Conservation (phyloP, 1,284 basidiomycete species). For the Melampsora larici-populina region DNA sequence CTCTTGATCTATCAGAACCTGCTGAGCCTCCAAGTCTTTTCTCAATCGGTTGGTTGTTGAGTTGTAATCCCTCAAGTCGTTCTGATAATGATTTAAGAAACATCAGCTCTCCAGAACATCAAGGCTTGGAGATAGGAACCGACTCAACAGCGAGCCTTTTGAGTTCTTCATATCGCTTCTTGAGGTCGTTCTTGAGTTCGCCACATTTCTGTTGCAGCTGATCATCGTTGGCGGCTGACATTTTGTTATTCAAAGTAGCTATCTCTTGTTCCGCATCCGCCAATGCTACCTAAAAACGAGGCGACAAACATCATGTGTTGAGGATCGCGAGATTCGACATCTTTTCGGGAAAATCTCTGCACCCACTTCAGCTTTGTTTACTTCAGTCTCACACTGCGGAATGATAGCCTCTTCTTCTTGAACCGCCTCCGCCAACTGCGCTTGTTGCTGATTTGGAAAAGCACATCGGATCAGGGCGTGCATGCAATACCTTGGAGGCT, state of each 20-base stretch:
- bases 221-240: background rate
- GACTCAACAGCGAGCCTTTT: background rate
- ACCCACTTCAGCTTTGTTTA: conserved; percentile 55
- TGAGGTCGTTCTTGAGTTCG: background rate
- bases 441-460: background rate
- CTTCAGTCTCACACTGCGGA: conserved; percentile 55
- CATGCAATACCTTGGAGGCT: background rate
- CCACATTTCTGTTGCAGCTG: background rate
- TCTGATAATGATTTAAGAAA: background rate
- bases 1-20: conserved; percentile 13
- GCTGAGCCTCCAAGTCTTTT: background rate
- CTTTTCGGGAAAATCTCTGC: too few species aligned
- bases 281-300: conserved; percentile 52
- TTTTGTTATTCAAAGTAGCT: background rate
- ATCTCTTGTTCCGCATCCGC: conserved; percentile 39
- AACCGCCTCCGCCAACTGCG: background rate
- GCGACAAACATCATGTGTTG: background rate
- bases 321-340: too few species aligned
- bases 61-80: conserved; percentile 17
- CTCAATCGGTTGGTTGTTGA: background rate
- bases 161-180: background rate
- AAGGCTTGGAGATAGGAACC: background rate
- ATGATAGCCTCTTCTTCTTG: conserved; percentile 32
- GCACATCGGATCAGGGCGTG: background rate
- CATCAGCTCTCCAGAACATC: background rate